Evolutionary conservation across 2,329 filamentous ascomycete genomes (phyloP), one percentile per base, ranked within the genome.

Genomic region (Eurotiales sp.): DNA sequence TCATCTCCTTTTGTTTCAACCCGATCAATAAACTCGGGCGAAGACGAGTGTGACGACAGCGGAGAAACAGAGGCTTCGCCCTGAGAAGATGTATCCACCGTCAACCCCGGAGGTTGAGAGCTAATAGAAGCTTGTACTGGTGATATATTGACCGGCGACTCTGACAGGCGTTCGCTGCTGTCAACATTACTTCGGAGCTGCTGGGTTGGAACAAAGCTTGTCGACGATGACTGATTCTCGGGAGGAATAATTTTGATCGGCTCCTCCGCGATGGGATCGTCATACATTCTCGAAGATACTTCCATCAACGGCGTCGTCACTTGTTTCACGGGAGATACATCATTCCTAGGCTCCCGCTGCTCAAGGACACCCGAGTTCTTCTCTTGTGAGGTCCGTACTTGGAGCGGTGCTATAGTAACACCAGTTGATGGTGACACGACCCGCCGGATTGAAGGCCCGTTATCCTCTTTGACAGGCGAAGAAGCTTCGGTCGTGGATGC

Each of bases 1-100:
- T 73, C 71, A 30, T 57, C 58, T 29, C 57, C 52, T 52, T 67
- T 67, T 40, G 53, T 55, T 42, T 69, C 65, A 15, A 60, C 53
- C 7, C 54, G 54, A 40, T 65, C 61, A 50, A 51, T 53, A 46
- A 59, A 47, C 15, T 60, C 62, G n/a, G 68, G 64, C 37, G 71
- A 73, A 8, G 84, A 86, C 3, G 84, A 81, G 21, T 50, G 41
- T 17, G 85, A 84, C 3, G 82, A 85, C 23, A 79, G 71, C 2
- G 78, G 77, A 8, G 84, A 86, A 21, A 58, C 52, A 34, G 82
- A 82, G 47, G 77, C 75, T 54, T 80, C 83, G 50, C 86, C 85
- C 61, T 86, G 83, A 57, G 85, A 87, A 10, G 86, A 88, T 5
- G 79, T 84, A 66, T 90, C 87, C 19, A 80, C 79, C 59, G 86